Conservation (phyloP, 2,329 filamentous ascomycete species). For the Dactylellina cionopaga region DNA sequence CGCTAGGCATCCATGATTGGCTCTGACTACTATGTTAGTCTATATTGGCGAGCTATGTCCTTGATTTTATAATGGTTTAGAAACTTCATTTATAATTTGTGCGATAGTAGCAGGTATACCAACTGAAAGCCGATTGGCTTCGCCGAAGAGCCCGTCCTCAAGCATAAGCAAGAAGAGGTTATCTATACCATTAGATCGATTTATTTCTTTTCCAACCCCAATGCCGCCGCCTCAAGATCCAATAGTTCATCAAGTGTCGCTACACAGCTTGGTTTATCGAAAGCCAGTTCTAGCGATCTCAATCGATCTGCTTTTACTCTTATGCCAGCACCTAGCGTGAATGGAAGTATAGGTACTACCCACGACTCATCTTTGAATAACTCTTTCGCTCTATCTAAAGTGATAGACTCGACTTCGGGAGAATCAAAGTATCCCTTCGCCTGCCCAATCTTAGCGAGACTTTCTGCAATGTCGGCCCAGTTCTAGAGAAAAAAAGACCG, state of each 20-base stretch:
- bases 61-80: too few species aligned
- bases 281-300: not conserved
- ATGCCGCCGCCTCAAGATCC: slow-evolving; percentile 5
- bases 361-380: not conserved
- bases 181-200: too few species aligned
- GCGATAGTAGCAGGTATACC: too few species aligned
- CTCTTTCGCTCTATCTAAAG: not conserved
- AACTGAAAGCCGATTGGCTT: too few species aligned
- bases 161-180: too few species aligned
- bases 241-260: slow-evolving; percentile 9
- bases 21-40: too few species aligned
- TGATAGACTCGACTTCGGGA: slow-evolving; percentile 5
- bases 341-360: not conserved
- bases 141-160: too few species aligned
- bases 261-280: slow-evolving; percentile 10
- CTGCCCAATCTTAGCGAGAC: slow-evolving; percentile 13
- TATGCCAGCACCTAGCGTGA: slow-evolving; percentile 4
- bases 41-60: too few species aligned
- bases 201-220: slow-evolving; percentile 16
- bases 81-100: too few species aligned
- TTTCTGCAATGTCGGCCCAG: slow-evolving; percentile 12
- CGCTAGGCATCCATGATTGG: too few species aligned
- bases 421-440: slow-evolving; percentile 21
- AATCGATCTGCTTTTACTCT: slow-evolving; percentile 9
- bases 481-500: not conserved